A percentile compares a stretch with the other conserved stretches of the same genome.
Conservation (phyloP, 371 early-diverging fungal species). For the Rhizomucor pusillus region DNA sequence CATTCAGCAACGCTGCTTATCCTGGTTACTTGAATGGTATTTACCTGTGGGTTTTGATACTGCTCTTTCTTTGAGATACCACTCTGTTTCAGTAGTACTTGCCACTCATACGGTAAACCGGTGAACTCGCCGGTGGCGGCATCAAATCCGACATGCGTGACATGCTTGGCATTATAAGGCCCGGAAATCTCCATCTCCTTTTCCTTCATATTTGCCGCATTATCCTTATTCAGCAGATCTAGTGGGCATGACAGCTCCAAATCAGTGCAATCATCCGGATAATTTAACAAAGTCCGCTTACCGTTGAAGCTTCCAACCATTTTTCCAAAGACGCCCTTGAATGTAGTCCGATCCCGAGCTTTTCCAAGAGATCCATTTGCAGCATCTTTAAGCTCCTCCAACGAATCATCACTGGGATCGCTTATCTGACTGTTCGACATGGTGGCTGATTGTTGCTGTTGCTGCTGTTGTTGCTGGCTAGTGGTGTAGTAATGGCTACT, state of each 20-base stretch:
- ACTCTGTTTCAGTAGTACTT: constrained; percentile 82
- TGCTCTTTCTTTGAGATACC: constrained; percentile 96
- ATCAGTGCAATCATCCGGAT: neutral
- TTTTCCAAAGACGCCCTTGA: constrained; percentile 69
- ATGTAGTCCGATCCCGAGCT: constrained; percentile 47
- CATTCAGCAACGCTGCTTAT: neutral
- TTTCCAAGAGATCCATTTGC: constrained; percentile 29
- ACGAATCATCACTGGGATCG: constrained; percentile 10
- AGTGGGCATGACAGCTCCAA: constrained; percentile 5
- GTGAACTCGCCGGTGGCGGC: constrained; percentile 91
- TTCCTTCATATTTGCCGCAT: constrained; percentile 34
- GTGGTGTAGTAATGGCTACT: neutral
- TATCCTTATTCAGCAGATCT: constrained; percentile 61
- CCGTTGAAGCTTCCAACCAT: constrained; percentile 61
- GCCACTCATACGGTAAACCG: constrained; percentile 95
- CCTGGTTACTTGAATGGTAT: neutral
- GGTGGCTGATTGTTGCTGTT: constrained; percentile 3
- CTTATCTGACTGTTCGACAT: constrained; percentile 15
- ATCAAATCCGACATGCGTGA: constrained; percentile 94
- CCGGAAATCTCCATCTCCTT: constrained; percentile 90
- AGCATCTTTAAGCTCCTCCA: constrained; percentile 5
- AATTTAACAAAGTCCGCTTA: constrained; percentile 22
- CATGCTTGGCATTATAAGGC: constrained; percentile 95
- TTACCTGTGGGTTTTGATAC: constrained; percentile 87
- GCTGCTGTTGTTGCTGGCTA: constrained; percentile 7